phyloP scores from a whole-genome alignment of 2,329 filamentous ascomycete species.

The Trichocomaceae sp. region DNA sequence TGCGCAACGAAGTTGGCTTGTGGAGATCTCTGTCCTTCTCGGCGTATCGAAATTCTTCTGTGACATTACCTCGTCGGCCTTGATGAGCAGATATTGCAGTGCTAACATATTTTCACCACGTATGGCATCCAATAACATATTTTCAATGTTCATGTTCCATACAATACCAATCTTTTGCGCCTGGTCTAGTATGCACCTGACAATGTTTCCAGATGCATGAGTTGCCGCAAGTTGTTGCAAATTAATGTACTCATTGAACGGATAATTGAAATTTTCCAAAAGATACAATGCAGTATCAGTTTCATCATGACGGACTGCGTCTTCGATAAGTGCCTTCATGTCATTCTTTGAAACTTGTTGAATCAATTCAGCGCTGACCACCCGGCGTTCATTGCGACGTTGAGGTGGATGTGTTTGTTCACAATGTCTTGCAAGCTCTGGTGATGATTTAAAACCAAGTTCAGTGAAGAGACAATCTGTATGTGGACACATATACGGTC shows the following conservation, averaged over 20 bases:
- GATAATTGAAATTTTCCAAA: slow-evolving; percentile 1
- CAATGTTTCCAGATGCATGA: slow-evolving; percentile 1
- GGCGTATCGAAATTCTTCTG: background rate
- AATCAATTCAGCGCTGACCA: slow-evolving; percentile 1
- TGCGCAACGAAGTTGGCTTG: background rate
- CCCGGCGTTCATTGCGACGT: background rate
- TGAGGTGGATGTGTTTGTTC: slow-evolving; percentile 1
- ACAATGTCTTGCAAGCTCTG: background rate
- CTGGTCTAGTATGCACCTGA: slow-evolving; percentile 1
- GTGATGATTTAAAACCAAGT: slow-evolving; percentile 2
- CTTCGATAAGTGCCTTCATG: slow-evolving; percentile 1
- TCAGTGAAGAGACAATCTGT: background rate
- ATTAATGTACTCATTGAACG: background rate
- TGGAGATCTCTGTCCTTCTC: background rate
- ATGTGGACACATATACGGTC: slow-evolving; percentile 1
- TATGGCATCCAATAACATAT: background rate
- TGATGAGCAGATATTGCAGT: slow-evolving; percentile 2
- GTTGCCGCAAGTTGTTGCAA: slow-evolving; percentile 1
- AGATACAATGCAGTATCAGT: slow-evolving; percentile 1
- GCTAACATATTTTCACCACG: slow-evolving; percentile 2
- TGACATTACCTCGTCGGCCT: background rate
- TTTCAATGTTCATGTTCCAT: background rate
- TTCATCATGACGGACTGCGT: slow-evolving; percentile 2
- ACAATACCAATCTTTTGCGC: background rate
- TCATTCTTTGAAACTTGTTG: slow-evolving; percentile 1